A percentile compares a stretch with the other conserved stretches of the same genome.
Evolutionary conservation across 2,329 filamentous ascomycete species (phyloP).

Genomic region (Coniella lustricola): DNA sequence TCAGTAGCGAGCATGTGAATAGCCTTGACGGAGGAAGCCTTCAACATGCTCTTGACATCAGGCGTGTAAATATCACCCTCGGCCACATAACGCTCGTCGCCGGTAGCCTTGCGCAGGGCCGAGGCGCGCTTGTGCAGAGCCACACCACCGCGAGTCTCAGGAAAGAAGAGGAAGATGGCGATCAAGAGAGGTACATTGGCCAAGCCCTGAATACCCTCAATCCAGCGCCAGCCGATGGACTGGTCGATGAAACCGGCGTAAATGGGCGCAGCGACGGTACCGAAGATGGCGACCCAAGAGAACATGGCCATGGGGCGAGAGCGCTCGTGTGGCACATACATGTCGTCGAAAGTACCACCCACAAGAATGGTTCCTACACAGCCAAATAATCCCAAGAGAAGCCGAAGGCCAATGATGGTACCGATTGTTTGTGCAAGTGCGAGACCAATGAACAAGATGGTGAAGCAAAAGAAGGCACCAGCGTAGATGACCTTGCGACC

Average conservation of each 20-base stretch:
- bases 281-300: conserved; percentile 42
- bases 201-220: conserved; percentile 45
- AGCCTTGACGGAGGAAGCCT: conserved; percentile 39
- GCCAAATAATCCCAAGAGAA: conserved; percentile 41
- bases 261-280: conserved; percentile 45
- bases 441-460: conserved; percentile 40
- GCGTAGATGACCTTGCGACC: conserved; percentile 39
- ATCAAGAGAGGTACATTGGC: conserved; percentile 38
- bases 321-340: conserved; percentile 38
- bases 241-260: conserved; percentile 48
- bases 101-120: conserved; percentile 37
- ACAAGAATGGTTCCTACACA: conserved; percentile 43
- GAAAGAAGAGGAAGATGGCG: conserved; percentile 21
- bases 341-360: conserved; percentile 42
- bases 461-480: conserved; percentile 38
- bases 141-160: conserved; percentile 21
- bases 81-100: conserved; percentile 42
- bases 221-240: conserved; percentile 45
- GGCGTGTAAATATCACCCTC: conserved; percentile 44
- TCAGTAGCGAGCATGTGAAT: conserved; percentile 15
- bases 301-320: conserved; percentile 41
- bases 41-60: conserved; percentile 37
- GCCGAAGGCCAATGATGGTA: conserved; percentile 39
- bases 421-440: conserved; percentile 40
- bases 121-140: conserved; percentile 41